Evolutionary conservation across 2,329 filamentous ascomycete genomes (phyloP), one percentile per base, ranked within the genome.

Genomic region (Calcarisporium arbuscula): DNA sequence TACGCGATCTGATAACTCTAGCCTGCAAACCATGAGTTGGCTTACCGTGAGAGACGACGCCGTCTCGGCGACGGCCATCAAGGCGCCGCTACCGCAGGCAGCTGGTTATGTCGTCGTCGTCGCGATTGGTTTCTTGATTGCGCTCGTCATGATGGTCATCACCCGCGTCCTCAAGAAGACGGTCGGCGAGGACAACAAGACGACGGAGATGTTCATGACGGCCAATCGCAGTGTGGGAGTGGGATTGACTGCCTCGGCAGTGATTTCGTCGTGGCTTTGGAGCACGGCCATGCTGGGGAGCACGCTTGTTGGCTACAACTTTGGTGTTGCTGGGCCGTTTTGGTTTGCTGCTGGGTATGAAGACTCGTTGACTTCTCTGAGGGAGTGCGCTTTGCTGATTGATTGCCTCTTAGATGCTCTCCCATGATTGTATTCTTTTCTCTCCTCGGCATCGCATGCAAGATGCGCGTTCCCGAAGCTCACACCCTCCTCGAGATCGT

Each of bases 371-470:
- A n/a, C n/a, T n/a, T n/a, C n/a, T 10, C 6, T 4, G n/a, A 12
- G n/a, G n/a, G 16, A 34, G 35, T 18, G 11, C 1, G 8, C 20
- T 3, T 36, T 11, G 34, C 12, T 20, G 10, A n/a, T 21, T 6
- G 9, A 18, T 25, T 4, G 9, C 22, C 26, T 11, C 9, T 5
- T 12, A 50, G 56, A 2, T 71, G 67, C 32, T 70, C 65, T 8
- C 67, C 69, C 0, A 72, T 72, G 67, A 74, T 75, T 28, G 67
- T 71, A 0, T 72, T 75, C 47, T 74, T 75, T 31, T 61, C 71
- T 0, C 41, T 72, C 0, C 50, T 72, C 2, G 68, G 67, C 0
- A 70, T 74, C 9, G 65, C 62, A 0, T 70, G 65, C 51, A 74
- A 75, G 37, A 47, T 65, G 19, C 65, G 70, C 19, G 65, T 71